Conservation (phyloP, 2,329 filamentous ascomycete species). For the Pseudogymnoascus sp. region DNA sequence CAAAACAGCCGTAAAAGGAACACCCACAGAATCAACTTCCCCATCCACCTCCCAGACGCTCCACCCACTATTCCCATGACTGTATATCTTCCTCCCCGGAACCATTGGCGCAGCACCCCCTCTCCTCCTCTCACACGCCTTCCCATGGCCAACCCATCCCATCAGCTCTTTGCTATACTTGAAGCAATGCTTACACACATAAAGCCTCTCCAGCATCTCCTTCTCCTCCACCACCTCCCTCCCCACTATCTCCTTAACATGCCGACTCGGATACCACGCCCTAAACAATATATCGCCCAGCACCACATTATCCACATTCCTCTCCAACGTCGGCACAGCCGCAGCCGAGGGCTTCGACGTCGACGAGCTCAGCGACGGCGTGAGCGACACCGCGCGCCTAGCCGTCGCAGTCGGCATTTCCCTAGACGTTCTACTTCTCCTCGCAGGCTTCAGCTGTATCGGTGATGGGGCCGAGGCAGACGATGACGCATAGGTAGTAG, state of each 20-base stretch:
- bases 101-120: slow-evolving; percentile 28
- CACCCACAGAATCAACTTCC: slow-evolving; percentile 62
- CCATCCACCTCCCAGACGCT: slow-evolving; percentile 91
- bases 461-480: neutral
- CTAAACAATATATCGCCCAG: slow-evolving; percentile 76
- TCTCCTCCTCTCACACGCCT: slow-evolving; percentile 42
- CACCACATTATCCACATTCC: slow-evolving; percentile 80
- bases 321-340: slow-evolving; percentile 35
- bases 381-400: slow-evolving; percentile 5
- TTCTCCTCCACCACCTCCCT: slow-evolving; percentile 29
- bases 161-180: slow-evolving; percentile 67
- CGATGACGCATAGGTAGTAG: neutral
- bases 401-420: slow-evolving; percentile 1
- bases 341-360: neutral
- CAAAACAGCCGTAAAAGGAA: slow-evolving; percentile 4
- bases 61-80: slow-evolving; percentile 60
- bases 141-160: slow-evolving; percentile 49
- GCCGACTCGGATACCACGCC: slow-evolving; percentile 90
- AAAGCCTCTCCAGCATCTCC: slow-evolving; percentile 55
- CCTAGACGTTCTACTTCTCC: neutral
- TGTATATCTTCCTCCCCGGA: slow-evolving; percentile 69
- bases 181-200: slow-evolving; percentile 90
- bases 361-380: slow-evolving; percentile 3
- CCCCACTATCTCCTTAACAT: slow-evolving; percentile 61
- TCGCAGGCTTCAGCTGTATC: neutral